These are phyloP conservation scores for Limnomonas spitsbergensis DNA, from an alignment of 139 green algal genomes.

Conservation along the genomic window DNA sequence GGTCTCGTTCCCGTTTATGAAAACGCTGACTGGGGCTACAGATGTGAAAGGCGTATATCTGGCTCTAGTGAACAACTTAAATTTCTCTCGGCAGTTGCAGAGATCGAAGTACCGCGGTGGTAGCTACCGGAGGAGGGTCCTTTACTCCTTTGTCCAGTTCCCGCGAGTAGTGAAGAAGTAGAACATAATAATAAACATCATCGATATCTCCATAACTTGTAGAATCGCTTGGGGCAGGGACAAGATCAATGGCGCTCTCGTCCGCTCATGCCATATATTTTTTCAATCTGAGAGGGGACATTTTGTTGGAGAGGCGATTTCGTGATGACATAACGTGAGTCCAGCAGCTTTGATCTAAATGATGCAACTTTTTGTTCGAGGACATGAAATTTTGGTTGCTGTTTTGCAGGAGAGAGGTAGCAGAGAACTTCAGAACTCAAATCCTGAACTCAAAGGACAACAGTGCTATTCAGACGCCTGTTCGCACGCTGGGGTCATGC, in stretches of 20 bases:
- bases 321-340: constrained; percentile 89
- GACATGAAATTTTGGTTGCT: not conserved
- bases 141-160: no score
- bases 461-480: constrained; percentile 52
- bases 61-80: no score
- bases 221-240: no score
- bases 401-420: constrained; percentile 68
- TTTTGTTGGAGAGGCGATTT: constrained; percentile 89
- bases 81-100: no score
- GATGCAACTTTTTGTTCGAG: not conserved
- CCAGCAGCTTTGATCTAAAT: not conserved
- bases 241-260: constrained; percentile 12
- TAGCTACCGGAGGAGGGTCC: no score
- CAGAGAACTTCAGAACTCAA: constrained; percentile 81
- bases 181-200: no score
- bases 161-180: no score
- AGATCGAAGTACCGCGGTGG: no score
- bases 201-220: no score
- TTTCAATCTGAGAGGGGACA: constrained; percentile 87
- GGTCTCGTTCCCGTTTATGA: no score
- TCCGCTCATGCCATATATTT: constrained; percentile 68
- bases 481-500: constrained; percentile 73
- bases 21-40: no score
- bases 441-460: constrained; percentile 77
- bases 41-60: no score